These are phyloP conservation scores for Escovopsis sp. DNA, from an alignment of 2,329 filamentous ascomycete species.

Conservation along the genomic window DNA sequence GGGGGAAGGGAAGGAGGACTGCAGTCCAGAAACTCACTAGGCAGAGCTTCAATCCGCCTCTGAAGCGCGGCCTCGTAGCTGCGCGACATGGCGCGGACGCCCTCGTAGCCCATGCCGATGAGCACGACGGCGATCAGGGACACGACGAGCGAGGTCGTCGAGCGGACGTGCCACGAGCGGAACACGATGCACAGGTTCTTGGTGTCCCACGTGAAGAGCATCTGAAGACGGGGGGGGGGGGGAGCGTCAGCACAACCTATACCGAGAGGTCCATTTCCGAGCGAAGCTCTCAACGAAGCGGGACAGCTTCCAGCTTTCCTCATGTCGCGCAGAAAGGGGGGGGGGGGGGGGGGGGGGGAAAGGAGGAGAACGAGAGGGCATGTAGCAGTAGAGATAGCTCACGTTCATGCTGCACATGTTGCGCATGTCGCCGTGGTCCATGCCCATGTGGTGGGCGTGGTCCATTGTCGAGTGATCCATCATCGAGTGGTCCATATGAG, in stretches of 20 bases:
- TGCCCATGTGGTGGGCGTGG: slow-evolving; percentile 23
- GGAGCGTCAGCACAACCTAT: no score
- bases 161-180: slow-evolving; percentile 71
- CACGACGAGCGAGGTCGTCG: slow-evolving; percentile 57
- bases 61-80: slow-evolving; percentile 53
- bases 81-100: slow-evolving; percentile 59
- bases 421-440: slow-evolving; percentile 31
- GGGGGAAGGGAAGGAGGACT: slow-evolving; percentile 1
- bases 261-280: no score
- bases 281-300: no score
- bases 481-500: neutral
- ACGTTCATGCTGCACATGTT: slow-evolving; percentile 85
- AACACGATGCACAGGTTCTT: slow-evolving; percentile 94
- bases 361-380: no score
- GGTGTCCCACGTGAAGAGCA: slow-evolving; percentile 97
- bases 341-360: neutral
- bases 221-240: slow-evolving; percentile 40
- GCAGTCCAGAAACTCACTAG: slow-evolving; percentile 30
- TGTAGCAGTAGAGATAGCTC: no score
- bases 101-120: slow-evolving; percentile 86
- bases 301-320: no score
- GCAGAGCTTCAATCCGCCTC: slow-evolving; percentile 29
- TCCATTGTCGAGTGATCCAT: slow-evolving; percentile 21
- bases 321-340: neutral
- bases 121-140: slow-evolving; percentile 72